Evolutionary conservation across 2,329 filamentous ascomycete genomes (phyloP), one percentile per base, ranked within the genome.

Genomic region (Aspergillus thermomutatus): DNA sequence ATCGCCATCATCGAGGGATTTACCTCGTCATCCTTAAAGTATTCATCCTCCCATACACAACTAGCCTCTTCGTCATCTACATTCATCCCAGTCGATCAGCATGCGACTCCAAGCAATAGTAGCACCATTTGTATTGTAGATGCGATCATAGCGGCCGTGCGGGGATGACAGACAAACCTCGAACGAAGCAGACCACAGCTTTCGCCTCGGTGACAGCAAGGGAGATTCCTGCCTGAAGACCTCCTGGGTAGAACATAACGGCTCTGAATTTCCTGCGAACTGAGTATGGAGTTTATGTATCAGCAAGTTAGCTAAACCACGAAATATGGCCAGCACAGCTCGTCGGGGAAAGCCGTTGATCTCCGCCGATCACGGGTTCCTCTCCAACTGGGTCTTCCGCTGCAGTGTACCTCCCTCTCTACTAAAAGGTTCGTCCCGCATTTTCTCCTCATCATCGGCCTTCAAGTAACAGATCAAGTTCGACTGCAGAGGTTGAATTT

Each of bases 101-200:
- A 17, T 46, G 23, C 5, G 14, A 26, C 21, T 25, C 43, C 23
- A 3, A 25, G 21, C 23, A 5, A 25, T 23, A 19, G 41, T 25
- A 46, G 43, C 4, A 46, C 25, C 43, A 46, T 26, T 23, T 25
- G 11, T 23, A 43, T 25, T 46, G 21, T 19, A 46, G 43, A 46
- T 23, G 23, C 31, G 31, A 34, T 34, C 59, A 53, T 49, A 31
- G 46, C 50, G n/a, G 52, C 41, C 51, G 53, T 56, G 59, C 59
- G 58, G 61, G 55, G 60, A 62, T 59, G 46, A 47, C 5, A 25
- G 28, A 60, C 79, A 63, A 73, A 91, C 90, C 88, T 68, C 86
- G 85, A 31, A 96, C 87, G 73, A 97, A 95, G 76, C 91, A 96
- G 28, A 90, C 83, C 0, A 97, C 89, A 19, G 89, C 81, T 74